Percentiles rank a stretch among this genome's conserved stretches.
Evolutionary conservation across 257 asterid species (phyloP).

Genomic region (Lantana camara): DNA sequence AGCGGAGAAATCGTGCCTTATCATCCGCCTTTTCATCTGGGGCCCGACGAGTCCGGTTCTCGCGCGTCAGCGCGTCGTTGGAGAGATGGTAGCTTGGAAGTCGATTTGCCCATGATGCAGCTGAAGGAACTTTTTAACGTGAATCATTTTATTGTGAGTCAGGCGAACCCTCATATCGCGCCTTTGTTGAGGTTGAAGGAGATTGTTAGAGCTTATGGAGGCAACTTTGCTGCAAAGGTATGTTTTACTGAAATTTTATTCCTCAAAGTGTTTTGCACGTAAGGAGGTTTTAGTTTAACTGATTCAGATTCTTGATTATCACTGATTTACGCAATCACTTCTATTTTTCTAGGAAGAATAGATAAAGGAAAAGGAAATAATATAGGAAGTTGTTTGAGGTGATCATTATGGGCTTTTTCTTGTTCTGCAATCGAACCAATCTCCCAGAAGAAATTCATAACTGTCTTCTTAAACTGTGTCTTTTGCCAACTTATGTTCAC

Average conservation of each 20-base stretch:
- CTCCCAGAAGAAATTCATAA: background rate
- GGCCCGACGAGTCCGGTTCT: constrained; percentile 66
- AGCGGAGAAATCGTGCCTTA: constrained; percentile 92
- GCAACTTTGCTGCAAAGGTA: constrained; percentile 96
- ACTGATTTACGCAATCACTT: background rate
- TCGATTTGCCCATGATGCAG: constrained; percentile 96
- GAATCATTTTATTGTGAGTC: constrained; percentile 94
- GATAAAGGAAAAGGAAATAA: background rate
- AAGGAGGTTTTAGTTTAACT: constrained; percentile 3
- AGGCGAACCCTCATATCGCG: constrained; percentile 95
- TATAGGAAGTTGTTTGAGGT: background rate
- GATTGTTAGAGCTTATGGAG: constrained; percentile 86
- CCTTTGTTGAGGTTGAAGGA: constrained; percentile 91
- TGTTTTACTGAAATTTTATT: background rate
- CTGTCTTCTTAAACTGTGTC: background rate
- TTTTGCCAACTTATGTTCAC: background rate
- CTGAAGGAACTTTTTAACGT: constrained; percentile 96
- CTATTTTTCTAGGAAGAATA: background rate
- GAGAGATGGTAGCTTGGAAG: constrained; percentile 99
- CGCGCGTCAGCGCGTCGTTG: constrained; percentile 72
- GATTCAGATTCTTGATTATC: background rate
- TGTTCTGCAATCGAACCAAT: background rate
- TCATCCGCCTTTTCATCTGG: constrained; percentile 95
- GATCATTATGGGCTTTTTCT: background rate
- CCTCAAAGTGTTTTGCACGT: background rate